These are phyloP conservation scores for Notholithocarpus densiflorus DNA, from an alignment of 306 rosid species.

Conservation along the genomic window DNA sequence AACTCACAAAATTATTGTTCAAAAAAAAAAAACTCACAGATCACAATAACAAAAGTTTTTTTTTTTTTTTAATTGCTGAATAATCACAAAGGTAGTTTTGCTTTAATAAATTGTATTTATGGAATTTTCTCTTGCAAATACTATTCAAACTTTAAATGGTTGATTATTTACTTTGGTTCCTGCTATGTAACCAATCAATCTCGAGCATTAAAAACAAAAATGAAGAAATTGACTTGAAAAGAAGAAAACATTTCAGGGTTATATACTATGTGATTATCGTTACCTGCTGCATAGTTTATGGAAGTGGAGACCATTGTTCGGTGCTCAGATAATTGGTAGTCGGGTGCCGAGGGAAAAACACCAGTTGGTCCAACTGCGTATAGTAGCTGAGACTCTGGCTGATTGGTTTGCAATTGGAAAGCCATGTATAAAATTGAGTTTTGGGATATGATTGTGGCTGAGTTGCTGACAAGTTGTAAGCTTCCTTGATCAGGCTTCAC, in stretches of 20 bases:
- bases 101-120: too few relatives aligned
- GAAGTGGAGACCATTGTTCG: slow-evolving; percentile 38
- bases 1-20: too few relatives aligned
- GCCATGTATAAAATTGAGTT: slow-evolving; percentile 42
- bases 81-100: too few relatives aligned
- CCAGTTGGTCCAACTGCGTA: slow-evolving; percentile 52
- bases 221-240: too few relatives aligned
- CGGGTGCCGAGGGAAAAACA: slow-evolving; percentile 45
- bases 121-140: too few relatives aligned
- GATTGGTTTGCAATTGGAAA: slow-evolving; percentile 48
- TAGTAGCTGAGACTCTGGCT: slow-evolving; percentile 38
- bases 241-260: neutral
- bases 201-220: too few relatives aligned
- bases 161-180: too few relatives aligned
- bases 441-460: slow-evolving; percentile 46
- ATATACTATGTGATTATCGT: neutral
- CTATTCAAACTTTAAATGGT: too few relatives aligned
- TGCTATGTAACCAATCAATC: too few relatives aligned
- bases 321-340: slow-evolving; percentile 43
- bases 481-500: slow-evolving; percentile 55
- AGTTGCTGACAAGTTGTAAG: slow-evolving; percentile 36
- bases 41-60: too few relatives aligned
- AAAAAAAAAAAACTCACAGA: too few relatives aligned
- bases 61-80: too few relatives aligned
- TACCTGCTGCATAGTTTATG: slow-evolving; percentile 58